Percentiles rank a stretch among this genome's conserved stretches.
These are phyloP conservation scores for Zychaea mexicana DNA, from an alignment of 371 early-diverging fungal species.

Conservation along the genomic window DNA sequence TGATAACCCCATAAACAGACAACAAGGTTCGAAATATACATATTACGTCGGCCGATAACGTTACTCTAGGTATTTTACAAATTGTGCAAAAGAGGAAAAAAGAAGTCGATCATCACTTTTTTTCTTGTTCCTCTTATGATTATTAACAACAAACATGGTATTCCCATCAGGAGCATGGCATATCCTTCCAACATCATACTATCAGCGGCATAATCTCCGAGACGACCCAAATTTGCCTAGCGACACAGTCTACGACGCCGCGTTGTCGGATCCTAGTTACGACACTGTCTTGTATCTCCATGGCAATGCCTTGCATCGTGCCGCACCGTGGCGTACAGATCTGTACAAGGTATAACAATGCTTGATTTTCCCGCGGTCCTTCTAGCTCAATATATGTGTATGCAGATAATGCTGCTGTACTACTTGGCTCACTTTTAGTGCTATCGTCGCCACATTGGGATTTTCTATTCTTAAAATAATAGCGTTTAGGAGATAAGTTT, in stretches of 20 bases:
- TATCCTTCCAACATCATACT: slow-evolving; percentile 37
- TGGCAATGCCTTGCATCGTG: slow-evolving; percentile 48
- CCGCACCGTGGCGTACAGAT: slow-evolving; percentile 47
- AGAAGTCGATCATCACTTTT: not conserved
- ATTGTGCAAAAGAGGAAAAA: not conserved
- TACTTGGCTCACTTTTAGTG: too few species aligned
- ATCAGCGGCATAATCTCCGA: slow-evolving; percentile 23
- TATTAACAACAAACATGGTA: too few species aligned
- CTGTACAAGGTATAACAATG: slow-evolving; percentile 37
- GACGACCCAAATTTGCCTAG: slow-evolving; percentile 8
- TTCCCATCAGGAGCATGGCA: slow-evolving; percentile 42
- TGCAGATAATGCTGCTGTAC: too few species aligned
- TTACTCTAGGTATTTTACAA: slow-evolving; percentile 34
- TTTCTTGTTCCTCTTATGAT: too few species aligned
- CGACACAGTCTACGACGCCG: slow-evolving; percentile 27
- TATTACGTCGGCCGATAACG: slow-evolving; percentile 38
- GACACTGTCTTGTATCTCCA: slow-evolving; percentile 49
- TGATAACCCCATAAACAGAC: slow-evolving; percentile 21
- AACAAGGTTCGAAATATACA: slow-evolving; percentile 37
- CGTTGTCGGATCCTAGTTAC: slow-evolving; percentile 24
- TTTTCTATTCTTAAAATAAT: not conserved
- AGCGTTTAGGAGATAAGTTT: slow-evolving; percentile 28
- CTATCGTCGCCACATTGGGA: too few species aligned
- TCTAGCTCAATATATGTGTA: not conserved
- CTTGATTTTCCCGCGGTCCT: not conserved